Evolutionary conservation across 2,329 filamentous ascomycete genomes (phyloP), one percentile per base, ranked within the genome.

Genomic region (Aphanocladium album): DNA sequence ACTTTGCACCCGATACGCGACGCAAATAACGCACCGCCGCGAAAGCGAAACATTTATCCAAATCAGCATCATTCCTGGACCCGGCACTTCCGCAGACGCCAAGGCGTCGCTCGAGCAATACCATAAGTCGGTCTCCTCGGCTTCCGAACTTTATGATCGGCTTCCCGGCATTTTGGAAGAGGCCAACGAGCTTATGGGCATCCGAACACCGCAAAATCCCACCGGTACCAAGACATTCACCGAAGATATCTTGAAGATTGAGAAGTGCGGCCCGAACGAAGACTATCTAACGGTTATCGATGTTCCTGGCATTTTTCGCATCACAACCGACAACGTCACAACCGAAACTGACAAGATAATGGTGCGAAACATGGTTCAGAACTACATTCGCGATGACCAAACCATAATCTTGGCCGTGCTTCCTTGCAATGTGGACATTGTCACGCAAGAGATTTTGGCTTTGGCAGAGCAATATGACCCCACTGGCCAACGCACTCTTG

Each of bases 201-300:
- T 83, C 23, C 71, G 73, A 0, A 66, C 65, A 0, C 62, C 1
- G 16, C 60, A 0, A 49, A 61, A 61, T 16, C 60, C 53, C 0
- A 61, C 60, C 0, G 19, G 30, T 11, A 64, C 68, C 0, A 60
- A 62, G 0, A 73, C 75, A 0, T 83, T 83, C 53, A 81, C 78
- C 33, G 71, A 79, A 5, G 79, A 83, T 43, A 63, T 76, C 0
- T 66, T 76, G n/a, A 69, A 70, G 0, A 70, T 76, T 0, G 74
- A 76, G 57, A 79, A 81, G 33, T 71, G 69, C 1, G 79, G 81
- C 0, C 81, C 80, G 0, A 53, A 74, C 0, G 77, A 73, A 65
- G 67, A 77, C 2, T 76, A 82, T 17, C 71, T 83, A 7, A 84
- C 80, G 0, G 72, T 84, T 7, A 83, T 83, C 5, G 81, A 84